Evolutionary conservation across 768 basidiomycete species (phyloP), one percentile per base, ranked within the genome.

Genomic region (Lactifluus volemus): DNA sequence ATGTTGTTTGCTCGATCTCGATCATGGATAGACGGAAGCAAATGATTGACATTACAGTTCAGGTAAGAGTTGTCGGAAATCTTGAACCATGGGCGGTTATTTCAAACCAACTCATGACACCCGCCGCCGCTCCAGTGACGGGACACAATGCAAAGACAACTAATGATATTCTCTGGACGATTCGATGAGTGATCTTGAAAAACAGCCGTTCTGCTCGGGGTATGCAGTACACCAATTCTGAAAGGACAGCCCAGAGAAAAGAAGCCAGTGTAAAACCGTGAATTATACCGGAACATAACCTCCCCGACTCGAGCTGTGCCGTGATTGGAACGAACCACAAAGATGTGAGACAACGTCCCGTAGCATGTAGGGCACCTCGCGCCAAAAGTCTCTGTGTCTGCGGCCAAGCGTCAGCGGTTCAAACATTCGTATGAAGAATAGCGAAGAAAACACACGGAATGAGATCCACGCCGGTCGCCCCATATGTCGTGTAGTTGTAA

Each of bases 361-460:
- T 49, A 91, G 71, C 83, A 93, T 88, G 66, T 89, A 91, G 4
- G 91, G 91, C 3, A 92, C 88, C 73, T 93, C 91, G 70, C 84
- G 77, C 90, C 90, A 92, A 72, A 93, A 93, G 69, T 92, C 89
- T 52, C 90, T 88, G 73, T 93, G 90, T 61, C 89, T 92, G 64
- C 14, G 32, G 15, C 38, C 7, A 14, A 63, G 51, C 45, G 47
- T 45, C 55, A 57, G 48, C 41, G 49, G 39, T 51, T 61, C 32
- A 51, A 34, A 52, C 21, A 56, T 44, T 67, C 7, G 60, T 54
- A 15, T 30, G 14, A 32, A n/a, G 34, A 19, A 47, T 29, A 54
- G 34, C 29, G 11, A 51, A 36, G n/a, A 54, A 34, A 25, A 80
- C 89, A 70, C 70, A 91, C 89, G 90, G 91, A 70, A 93, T 84